These are phyloP conservation scores for Ambrosia artemisiifolia DNA, from an alignment of 129 eudicot species.

Conservation along the genomic window DNA sequence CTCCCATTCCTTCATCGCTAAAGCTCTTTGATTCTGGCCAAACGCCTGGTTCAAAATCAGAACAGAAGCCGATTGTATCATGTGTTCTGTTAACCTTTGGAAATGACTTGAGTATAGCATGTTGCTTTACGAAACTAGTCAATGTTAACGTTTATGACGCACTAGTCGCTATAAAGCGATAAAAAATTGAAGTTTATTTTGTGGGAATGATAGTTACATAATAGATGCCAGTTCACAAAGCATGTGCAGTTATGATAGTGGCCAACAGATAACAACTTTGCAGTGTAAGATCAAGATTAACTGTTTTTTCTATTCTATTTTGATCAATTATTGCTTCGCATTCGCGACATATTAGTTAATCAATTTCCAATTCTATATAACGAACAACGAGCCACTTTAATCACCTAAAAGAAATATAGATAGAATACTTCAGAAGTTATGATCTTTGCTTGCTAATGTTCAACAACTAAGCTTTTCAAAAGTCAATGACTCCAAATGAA, in stretches of 20 bases:
- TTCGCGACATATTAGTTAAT: slow-evolving; percentile 11
- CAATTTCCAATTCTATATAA: slow-evolving; percentile 17
- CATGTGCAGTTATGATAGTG: slow-evolving; percentile 27
- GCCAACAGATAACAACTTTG: slow-evolving; percentile 22
- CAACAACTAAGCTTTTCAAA: slow-evolving; percentile 25
- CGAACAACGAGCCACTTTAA: slow-evolving; percentile 11
- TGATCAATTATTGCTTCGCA: slow-evolving; percentile 17
- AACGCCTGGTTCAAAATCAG: slow-evolving; percentile 48
- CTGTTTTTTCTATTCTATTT: slow-evolving; percentile 15
- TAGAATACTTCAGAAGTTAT: slow-evolving; percentile 7
- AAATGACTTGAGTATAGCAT: background rate
- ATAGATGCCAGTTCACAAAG: slow-evolving; percentile 24
- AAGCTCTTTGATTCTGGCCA: slow-evolving; percentile 98
- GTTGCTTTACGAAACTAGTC: background rate
- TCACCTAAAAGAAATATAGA: slow-evolving; percentile 10
- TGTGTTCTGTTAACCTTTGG: background rate
- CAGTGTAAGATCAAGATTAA: slow-evolving; percentile 5
- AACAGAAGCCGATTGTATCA: background rate
- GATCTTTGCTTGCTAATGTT: slow-evolving; percentile 6
- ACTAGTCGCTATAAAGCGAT: background rate
- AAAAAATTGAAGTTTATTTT: background rate
- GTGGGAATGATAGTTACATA: background rate
- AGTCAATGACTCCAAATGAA: slow-evolving; percentile 38
- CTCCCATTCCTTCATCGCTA: slow-evolving; percentile 73
- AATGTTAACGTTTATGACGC: slow-evolving; percentile 3